Percentiles rank a stretch among this genome's conserved stretches.
These are phyloP conservation scores for Penicillium malachiteum DNA, from an alignment of 495 filamentous ascomycete species.

Conservation along the genomic window DNA sequence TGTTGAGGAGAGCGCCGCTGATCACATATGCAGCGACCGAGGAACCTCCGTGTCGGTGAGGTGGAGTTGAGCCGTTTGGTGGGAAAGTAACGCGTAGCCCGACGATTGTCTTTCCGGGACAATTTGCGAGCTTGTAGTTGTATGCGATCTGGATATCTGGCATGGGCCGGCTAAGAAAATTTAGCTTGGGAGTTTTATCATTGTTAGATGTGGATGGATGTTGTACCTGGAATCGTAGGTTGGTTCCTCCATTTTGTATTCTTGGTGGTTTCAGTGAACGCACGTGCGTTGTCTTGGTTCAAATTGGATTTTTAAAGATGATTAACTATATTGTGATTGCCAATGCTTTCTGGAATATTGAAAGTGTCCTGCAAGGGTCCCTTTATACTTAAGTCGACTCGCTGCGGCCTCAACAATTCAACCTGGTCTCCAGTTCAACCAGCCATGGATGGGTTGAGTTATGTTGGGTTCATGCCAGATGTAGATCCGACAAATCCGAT, in stretches of 20 bases:
- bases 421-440: too few relatives aligned
- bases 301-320: too few relatives aligned
- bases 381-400: too few relatives aligned
- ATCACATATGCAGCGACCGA: constrained; percentile 35
- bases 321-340: too few relatives aligned
- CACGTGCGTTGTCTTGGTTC: background rate
- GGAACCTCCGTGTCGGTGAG: constrained; percentile 40
- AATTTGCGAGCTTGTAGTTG: constrained; percentile 31
- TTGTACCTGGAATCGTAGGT: constrained; percentile 18
- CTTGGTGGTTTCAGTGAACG: too few relatives aligned
- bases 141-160: constrained; percentile 26
- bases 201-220: background rate
- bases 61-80: constrained; percentile 40
- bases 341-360: too few relatives aligned
- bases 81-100: constrained; percentile 32
- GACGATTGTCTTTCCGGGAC: constrained; percentile 36
- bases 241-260: constrained; percentile 20
- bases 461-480: background rate
- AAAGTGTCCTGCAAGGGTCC: too few relatives aligned
- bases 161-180: constrained; percentile 23
- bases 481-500: background rate
- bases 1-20: constrained; percentile 32
- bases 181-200: too few relatives aligned
- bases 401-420: too few relatives aligned
- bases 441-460: background rate